Evolutionary conservation across 805 yeast genomes (phyloP), one percentile per base, ranked within the genome.

Genomic region (Yarrowia alimentaria): DNA sequence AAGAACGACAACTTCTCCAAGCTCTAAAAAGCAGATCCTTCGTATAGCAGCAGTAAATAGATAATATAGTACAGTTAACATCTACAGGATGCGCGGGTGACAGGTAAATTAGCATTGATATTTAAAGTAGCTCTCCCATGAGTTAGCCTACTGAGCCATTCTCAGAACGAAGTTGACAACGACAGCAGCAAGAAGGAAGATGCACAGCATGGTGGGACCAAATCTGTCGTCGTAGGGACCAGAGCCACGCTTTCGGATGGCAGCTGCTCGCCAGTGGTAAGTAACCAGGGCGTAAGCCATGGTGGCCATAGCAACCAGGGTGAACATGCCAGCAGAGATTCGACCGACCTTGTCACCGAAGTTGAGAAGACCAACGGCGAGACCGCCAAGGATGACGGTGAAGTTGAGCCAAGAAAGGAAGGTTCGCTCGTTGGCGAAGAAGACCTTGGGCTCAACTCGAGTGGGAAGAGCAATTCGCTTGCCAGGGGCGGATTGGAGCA

Each of bases 201-300:
- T 76, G 71, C 99, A 93, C 61, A 93, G 77, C 85, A 91, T 83
- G 12, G 99, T 94, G 38, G 99, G 99, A 35, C 99, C 99, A 59
- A 93, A 83, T 65, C 99, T 80, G 69, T 93, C 99, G 64, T 93
- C 99, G 66, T 93, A 93, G n/a, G 99, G 99, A 40, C 99, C 99
- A 11, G 95, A 81, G 32, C 99, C 99, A 69, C 98, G 83, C 70
- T 91, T 78, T 69, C 99, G 83, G 60, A 93, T 93, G 54, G 99
- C 99, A 65, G 90, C 88, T 1, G 99, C 99, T 74, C 99, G 86
- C 99, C 99, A 94, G 69, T 93, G 99, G 68, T 93, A 93, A 10
- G 98, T 93, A 40, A 88, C 77, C 56, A 93, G 76, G 1, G 99
- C 99, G 63, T 93, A 93, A 3, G 83, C 77, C 99, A 93, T 93